phyloP scores from a whole-genome alignment of 768 basidiomycete species.

The Podaxis pistillaris region DNA sequence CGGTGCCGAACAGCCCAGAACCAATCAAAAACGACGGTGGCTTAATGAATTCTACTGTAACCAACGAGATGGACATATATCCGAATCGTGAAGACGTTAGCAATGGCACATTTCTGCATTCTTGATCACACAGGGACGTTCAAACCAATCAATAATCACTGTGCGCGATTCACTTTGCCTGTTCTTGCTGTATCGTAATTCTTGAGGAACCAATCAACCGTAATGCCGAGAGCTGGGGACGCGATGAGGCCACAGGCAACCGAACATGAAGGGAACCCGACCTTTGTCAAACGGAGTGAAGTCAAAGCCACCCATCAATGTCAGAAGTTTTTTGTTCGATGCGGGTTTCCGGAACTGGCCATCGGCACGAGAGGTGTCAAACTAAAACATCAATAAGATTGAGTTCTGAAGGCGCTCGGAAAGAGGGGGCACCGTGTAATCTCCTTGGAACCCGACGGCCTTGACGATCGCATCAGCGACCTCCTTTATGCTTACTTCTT shows the following conservation, averaged over 20 bases:
- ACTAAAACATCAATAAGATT: constrained; percentile 41
- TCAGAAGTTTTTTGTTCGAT: constrained; percentile 82
- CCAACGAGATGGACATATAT: not conserved
- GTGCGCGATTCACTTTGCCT: constrained; percentile 23
- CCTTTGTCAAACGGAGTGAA: constrained; percentile 92
- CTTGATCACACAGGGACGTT: not conserved
- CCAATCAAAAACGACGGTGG: not conserved
- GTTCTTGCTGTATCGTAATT: constrained; percentile 76
- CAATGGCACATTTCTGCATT: not conserved
- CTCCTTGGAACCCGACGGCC: constrained; percentile 74
- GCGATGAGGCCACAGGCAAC: constrained; percentile 2
- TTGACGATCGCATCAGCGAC: constrained; percentile 91
- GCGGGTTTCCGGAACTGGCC: constrained; percentile 97
- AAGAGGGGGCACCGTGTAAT: constrained; percentile 56
- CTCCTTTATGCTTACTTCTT: constrained; percentile 91
- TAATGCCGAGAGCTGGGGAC: constrained; percentile 66
- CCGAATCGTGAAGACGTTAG: not conserved
- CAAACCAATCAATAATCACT: not conserved
- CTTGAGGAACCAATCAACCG: constrained; percentile 84
- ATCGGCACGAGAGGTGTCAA: constrained; percentile 82
- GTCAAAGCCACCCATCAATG: constrained; percentile 75
- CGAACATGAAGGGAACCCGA: constrained; percentile 26
- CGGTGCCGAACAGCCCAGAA: not conserved
- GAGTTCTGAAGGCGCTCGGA: not conserved
- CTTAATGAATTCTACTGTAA: not conserved